These are phyloP conservation scores for Mortierella sp. DNA, from an alignment of 371 early-diverging fungal genomes.

Conservation along the genomic window DNA sequence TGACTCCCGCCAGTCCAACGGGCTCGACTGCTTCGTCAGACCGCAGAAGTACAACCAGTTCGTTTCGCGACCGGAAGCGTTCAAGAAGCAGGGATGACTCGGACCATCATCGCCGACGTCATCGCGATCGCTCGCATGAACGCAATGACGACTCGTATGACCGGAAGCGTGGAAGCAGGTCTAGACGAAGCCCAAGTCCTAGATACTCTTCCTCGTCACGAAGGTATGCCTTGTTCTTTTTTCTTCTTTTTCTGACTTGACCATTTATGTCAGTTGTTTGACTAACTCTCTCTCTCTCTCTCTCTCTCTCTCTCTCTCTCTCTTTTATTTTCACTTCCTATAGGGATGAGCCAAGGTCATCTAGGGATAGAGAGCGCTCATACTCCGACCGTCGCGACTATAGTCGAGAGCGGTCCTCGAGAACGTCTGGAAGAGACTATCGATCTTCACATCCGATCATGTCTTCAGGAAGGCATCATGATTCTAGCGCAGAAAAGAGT, in stretches of 20 bases:
- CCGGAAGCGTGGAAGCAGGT: slow-evolving; percentile 22
- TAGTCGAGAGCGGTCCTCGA: slow-evolving; percentile 37
- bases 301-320: neutral
- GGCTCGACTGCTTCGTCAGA: slow-evolving; percentile 34
- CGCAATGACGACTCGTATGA: slow-evolving; percentile 25
- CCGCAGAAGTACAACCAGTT: slow-evolving; percentile 37
- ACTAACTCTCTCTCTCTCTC: neutral
- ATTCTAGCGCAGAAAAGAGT: slow-evolving; percentile 35
- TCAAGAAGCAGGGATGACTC: slow-evolving; percentile 37
- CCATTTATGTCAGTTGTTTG: neutral
- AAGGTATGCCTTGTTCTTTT: slow-evolving; percentile 20
- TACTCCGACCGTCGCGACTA: slow-evolving; percentile 41
- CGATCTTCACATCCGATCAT: slow-evolving; percentile 42
- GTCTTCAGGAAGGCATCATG: slow-evolving; percentile 41
- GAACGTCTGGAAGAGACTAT: slow-evolving; percentile 23
- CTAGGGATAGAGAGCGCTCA: slow-evolving; percentile 17
- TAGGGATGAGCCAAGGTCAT: slow-evolving; percentile 39
- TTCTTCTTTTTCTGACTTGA: neutral
- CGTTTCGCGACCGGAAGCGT: slow-evolving; percentile 23
- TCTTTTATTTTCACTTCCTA: neutral
- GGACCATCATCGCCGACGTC: slow-evolving; percentile 22
- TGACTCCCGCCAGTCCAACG: slow-evolving; percentile 45
- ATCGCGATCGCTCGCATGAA: slow-evolving; percentile 29
- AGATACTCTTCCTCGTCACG: slow-evolving; percentile 31
- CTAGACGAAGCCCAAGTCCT: slow-evolving; percentile 42